Evolutionary conservation across 495 filamentous ascomycete species (phyloP).

Genomic region (Tuber indicum): DNA sequence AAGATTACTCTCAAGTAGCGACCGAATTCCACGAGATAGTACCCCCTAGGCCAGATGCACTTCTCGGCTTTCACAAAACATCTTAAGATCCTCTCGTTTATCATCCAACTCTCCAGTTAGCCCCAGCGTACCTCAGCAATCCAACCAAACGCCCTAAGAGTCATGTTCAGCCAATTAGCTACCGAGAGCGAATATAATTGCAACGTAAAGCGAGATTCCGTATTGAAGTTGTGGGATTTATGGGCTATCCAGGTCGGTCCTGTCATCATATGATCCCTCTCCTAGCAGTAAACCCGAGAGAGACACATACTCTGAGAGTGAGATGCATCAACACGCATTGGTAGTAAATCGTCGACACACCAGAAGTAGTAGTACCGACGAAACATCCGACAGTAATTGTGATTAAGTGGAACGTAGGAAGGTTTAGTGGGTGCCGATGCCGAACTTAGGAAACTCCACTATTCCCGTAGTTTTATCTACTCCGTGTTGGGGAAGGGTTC

Average conservation of each 20-base stretch:
- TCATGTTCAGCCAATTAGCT: background rate
- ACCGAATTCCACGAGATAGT: background rate
- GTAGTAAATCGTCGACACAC: background rate
- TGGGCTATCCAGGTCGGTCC: background rate
- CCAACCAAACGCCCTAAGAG: background rate
- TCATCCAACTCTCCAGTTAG: background rate
- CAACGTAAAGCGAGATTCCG: background rate
- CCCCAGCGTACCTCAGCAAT: background rate
- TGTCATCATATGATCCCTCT: background rate
- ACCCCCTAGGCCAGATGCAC: background rate
- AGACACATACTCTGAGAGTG: background rate
- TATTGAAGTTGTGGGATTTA: background rate
- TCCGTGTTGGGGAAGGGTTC: background rate
- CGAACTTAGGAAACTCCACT: background rate
- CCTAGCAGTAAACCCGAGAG: background rate
- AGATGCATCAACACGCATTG: background rate
- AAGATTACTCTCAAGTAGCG: background rate
- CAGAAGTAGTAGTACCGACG: background rate
- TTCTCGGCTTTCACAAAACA: background rate
- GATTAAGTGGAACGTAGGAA: background rate
- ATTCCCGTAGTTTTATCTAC: background rate
- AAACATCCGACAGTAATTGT: background rate
- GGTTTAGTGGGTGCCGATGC: background rate
- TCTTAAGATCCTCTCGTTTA: background rate
- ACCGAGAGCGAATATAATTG: background rate